Percentiles rank a stretch among this genome's conserved stretches.
phyloP scores from a whole-genome alignment of 306 rosid species.

The Casuarina cunninghamiana region DNA sequence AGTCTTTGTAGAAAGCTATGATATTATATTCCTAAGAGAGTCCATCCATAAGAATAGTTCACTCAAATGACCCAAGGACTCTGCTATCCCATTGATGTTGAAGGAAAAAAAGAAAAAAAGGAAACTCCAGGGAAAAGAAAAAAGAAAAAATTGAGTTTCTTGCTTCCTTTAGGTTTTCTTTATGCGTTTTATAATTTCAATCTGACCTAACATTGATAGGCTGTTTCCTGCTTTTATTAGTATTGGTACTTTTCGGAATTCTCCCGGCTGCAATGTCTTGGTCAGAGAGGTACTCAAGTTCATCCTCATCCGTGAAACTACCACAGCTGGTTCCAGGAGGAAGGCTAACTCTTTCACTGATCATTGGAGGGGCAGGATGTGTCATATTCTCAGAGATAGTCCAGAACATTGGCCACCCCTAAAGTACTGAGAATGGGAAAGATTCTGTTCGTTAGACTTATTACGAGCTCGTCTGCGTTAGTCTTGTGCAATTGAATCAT shows the following conservation, averaged over 20 bases:
- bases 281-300: constrained; percentile 63
- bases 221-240: constrained; percentile 35
- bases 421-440: constrained; percentile 9
- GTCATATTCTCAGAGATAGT: constrained; percentile 58
- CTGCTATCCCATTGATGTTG: not conserved
- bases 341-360: constrained; percentile 58
- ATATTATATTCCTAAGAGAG: not conserved
- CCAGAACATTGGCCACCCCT: constrained; percentile 52
- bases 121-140: not conserved
- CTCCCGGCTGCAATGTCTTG: constrained; percentile 82
- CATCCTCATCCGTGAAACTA: constrained; percentile 41
- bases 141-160: not conserved
- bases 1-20: not conserved
- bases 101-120: not conserved
- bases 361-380: constrained; percentile 67
- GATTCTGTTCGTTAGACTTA: not conserved
- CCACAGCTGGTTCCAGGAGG: constrained; percentile 84
- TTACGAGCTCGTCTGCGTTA: not conserved
- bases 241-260: constrained; percentile 74
- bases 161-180: not conserved
- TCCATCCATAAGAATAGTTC: not conserved
- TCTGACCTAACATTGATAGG: constrained; percentile 6
- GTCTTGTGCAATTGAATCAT: not conserved
- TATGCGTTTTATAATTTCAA: not conserved
- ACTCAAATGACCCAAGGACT: not conserved